phyloP scores from a whole-genome alignment of 2,329 filamentous ascomycete species.

The Trichoderma sp. region DNA sequence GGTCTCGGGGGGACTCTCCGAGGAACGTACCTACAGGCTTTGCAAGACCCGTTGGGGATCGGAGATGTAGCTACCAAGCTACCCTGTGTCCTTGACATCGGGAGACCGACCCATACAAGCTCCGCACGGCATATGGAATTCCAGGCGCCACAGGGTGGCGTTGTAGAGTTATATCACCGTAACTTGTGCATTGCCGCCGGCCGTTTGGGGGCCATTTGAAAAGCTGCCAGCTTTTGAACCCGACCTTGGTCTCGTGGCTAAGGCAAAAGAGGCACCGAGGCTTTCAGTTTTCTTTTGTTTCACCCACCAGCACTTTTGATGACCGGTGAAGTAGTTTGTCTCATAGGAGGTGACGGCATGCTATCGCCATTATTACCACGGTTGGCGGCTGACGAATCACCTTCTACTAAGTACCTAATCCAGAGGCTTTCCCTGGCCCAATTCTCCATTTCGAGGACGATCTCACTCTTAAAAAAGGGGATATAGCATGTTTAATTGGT shows the following conservation, averaged over 20 bases:
- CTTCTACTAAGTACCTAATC: neutral
- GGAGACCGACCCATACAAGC: neutral
- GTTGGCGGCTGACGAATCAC: neutral
- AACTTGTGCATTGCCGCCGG: neutral
- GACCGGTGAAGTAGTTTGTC: neutral
- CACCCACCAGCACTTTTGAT: neutral
- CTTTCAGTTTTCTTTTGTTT: neutral
- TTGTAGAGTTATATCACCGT: neutral
- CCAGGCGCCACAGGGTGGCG: constrained; percentile 13
- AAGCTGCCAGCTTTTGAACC: neutral
- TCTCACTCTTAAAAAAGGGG: neutral
- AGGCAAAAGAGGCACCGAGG: neutral
- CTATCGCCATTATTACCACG: neutral
- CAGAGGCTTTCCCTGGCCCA: neutral
- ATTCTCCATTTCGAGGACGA: neutral
- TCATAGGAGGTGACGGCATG: neutral
- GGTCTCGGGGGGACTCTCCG: neutral
- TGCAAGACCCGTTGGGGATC: neutral
- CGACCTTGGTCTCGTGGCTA: neutral
- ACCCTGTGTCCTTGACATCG: neutral
- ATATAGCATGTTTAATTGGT: neutral
- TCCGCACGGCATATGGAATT: constrained; percentile 6
- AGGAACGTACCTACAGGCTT: neutral
- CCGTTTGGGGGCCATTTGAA: neutral
- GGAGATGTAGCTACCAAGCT: neutral